These are phyloP conservation scores for Aciculoconidium aculeatum DNA, from an alignment of 805 yeast species.

Conservation along the genomic window DNA sequence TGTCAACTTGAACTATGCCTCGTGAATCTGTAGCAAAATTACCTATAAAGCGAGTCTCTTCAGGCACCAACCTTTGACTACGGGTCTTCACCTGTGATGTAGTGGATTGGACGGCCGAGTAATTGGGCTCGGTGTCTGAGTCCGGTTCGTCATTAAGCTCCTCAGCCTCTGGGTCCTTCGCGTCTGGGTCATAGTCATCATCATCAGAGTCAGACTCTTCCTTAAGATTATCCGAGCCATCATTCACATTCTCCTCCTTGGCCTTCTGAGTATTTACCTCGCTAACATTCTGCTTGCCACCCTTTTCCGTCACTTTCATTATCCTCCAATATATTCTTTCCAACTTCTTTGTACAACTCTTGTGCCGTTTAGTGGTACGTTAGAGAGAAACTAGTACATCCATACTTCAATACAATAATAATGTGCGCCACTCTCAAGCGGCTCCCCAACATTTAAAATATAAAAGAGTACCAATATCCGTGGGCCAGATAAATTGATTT, in stretches of 20 bases:
- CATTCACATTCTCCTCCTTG: conserved; percentile 3
- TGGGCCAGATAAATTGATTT: too few species aligned
- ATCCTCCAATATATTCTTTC: too few species aligned
- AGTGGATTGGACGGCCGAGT: conserved; percentile 47
- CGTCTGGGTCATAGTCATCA: conserved; percentile 26
- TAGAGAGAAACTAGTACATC: too few species aligned
- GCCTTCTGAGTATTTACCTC: not conserved
- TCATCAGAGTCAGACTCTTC: conserved; percentile 31
- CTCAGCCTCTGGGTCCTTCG: conserved; percentile 20
- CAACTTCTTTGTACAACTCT: too few species aligned
- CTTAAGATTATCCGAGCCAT: conserved; percentile 12
- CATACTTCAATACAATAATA: not conserved
- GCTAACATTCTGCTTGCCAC: too few species aligned
- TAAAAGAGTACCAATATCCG: too few species aligned
- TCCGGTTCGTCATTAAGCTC: conserved; percentile 25
- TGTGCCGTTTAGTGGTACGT: too few species aligned
- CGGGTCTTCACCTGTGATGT: conserved; percentile 65
- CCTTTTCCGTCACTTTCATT: too few species aligned
- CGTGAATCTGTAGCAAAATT: conserved; percentile 14
- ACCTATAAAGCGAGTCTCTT: conserved; percentile 6
- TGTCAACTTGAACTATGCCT: conserved; percentile 9
- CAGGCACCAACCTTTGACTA: conserved; percentile 41
- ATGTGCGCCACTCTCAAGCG: conserved; percentile 2
- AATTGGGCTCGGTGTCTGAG: conserved; percentile 23
- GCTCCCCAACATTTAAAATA: too few species aligned